Evolutionary conservation across 805 yeast genomes (phyloP).

Genomic region (Kluyveromyces aestuarii): DNA sequence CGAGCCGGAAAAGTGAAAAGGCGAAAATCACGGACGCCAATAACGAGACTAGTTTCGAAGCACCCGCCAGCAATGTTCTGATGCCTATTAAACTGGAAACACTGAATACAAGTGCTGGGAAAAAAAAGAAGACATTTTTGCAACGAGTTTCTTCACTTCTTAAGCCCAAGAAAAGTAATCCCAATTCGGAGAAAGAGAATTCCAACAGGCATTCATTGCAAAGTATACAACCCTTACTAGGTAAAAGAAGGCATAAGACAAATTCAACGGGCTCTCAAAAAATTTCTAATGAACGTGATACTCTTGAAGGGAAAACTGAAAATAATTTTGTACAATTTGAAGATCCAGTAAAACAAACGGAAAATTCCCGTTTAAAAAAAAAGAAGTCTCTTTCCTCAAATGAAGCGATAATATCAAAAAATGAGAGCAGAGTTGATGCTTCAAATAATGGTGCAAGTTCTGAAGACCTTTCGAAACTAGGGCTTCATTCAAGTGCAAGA

Average conservation of each 20-base stretch:
- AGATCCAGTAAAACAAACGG: neutral
- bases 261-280: constrained; percentile 5
- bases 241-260: constrained; percentile 7
- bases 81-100: constrained; percentile 8
- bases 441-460: constrained; percentile 2
- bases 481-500: constrained; percentile 23
- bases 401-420: constrained; percentile 12
- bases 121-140: constrained; percentile 3
- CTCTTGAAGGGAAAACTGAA: neutral
- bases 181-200: neutral
- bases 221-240: constrained; percentile 2
- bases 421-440: neutral
- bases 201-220: neutral
- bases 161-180: neutral
- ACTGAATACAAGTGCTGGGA: constrained; percentile 5
- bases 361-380: constrained; percentile 15
- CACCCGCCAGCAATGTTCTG: neutral
- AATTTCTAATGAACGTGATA: neutral
- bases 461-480: constrained; percentile 10
- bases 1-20: constrained; percentile 16
- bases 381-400: constrained; percentile 20
- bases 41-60: constrained; percentile 6
- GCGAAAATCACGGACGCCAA: constrained; percentile 7
- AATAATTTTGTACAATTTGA: constrained; percentile 4
- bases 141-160: constrained; percentile 4